Base-by-base conservation (phyloP, 2,329 filamentous ascomycete species). In the Aureobasidium melanogenum region DNA sequence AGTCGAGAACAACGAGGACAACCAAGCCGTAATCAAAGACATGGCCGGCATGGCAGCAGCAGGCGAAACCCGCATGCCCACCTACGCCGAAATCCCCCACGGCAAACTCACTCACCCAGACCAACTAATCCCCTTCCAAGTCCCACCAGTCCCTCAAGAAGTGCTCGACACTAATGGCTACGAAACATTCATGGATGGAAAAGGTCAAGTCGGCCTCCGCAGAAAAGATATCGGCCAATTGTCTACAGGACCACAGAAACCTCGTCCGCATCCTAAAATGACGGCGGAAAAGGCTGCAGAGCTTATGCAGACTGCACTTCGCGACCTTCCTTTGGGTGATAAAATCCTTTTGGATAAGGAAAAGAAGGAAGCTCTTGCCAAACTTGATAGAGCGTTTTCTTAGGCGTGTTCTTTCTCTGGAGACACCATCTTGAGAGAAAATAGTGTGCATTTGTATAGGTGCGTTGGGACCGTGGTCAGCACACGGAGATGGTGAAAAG, bases 21-120 rank as follows among this genome's bases (percentile, higher is more conserved):
- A 89, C 17, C 87, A 88, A 64, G 80, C 84, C 34, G 88, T 88
- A 67, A 84, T 92, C 57, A 81, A 85, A 60, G 83, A 86, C 55
- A 80, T 90, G 62, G 77, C 70, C 2, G 59, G 52, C 22, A 50
- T 60, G 50, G 62, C 50, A 4, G 59, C 58, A 52, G 38, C 28
- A 50, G 36, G 30, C n/a, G 43, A 43, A 38, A 39, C 43, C 9
- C 55, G 61, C 22, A 48, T 55, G 26, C 43, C 57, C 24, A 62
- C 60, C 9, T 60, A 60, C 36, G 46, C 30, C n/a, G 44, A 60
- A 26, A 60, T 60, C 44, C 44, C 56, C 2, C 56, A 60, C 12
- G 59, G 61, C 24, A 62, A 60, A 7, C 57, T 60, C n/a, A 61
- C 63, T 24, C 56, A 60, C 15, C 56, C 56, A 1, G 56, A 60